phyloP scores from a whole-genome alignment of 2,329 filamentous ascomycete species.

The Escovopsis sp. region DNA sequence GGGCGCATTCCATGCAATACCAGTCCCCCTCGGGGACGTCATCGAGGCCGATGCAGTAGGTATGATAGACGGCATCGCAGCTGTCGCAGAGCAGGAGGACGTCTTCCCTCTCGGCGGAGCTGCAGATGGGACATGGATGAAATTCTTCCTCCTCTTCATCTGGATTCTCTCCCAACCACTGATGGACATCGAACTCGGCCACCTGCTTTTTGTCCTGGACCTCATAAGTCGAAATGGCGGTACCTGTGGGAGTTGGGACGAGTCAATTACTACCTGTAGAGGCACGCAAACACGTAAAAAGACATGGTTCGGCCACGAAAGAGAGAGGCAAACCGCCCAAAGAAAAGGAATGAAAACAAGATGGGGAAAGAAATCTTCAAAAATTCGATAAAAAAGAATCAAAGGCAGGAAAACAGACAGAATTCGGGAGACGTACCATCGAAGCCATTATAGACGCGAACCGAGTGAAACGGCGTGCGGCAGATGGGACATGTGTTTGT shows the following conservation, averaged over 20 bases:
- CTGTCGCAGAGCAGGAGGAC: constrained; percentile 79
- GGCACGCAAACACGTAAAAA: background rate
- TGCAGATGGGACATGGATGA: constrained; percentile 72
- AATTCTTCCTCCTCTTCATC: constrained; percentile 57
- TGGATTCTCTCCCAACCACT: constrained; percentile 55
- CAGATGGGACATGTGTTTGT: constrained; percentile 98
- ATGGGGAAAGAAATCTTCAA: background rate
- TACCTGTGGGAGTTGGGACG: constrained; percentile 25
- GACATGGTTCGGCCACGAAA: too few species aligned
- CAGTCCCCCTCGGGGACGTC: constrained; percentile 62
- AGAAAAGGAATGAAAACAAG: background rate
- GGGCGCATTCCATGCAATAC: constrained; percentile 78
- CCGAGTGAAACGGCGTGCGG: constrained; percentile 77
- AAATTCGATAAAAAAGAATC: background rate
- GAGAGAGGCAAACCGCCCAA: too few species aligned
- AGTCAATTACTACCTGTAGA: background rate
- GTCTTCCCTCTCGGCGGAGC: constrained; percentile 65
- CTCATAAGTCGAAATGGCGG: constrained; percentile 39
- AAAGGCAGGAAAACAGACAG: constrained; percentile 1
- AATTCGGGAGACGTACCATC: constrained; percentile 48
- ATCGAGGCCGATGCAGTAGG: constrained; percentile 77
- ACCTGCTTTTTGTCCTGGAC: constrained; percentile 81
- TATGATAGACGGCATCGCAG: constrained; percentile 82
- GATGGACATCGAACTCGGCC: constrained; percentile 70
- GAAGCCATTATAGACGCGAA: constrained; percentile 66